These are phyloP conservation scores for Cryomyces antarcticus DNA, from an alignment of 495 filamentous ascomycete species.

Conservation along the genomic window DNA sequence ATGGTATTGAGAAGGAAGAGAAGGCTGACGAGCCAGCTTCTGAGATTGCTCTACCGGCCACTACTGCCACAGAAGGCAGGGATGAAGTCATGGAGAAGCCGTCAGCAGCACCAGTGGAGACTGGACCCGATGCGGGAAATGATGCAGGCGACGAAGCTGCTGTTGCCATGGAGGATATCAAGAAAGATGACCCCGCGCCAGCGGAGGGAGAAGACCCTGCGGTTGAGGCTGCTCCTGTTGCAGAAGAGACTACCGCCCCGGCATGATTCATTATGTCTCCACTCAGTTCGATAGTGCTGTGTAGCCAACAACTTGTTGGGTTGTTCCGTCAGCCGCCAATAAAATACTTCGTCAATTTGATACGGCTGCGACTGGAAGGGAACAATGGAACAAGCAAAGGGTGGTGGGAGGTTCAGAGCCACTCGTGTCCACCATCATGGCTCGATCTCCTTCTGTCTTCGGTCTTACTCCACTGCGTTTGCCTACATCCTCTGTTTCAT, in stretches of 20 bases:
- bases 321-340: too few species aligned
- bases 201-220: neutral
- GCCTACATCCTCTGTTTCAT: too few species aligned
- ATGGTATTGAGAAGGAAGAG: slow-evolving; percentile 2
- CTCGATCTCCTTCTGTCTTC: too few species aligned
- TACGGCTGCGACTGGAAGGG: too few species aligned
- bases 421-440: too few species aligned
- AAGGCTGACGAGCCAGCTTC: slow-evolving; percentile 4
- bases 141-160: neutral
- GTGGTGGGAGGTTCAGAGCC: too few species aligned
- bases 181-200: neutral
- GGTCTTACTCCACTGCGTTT: too few species aligned
- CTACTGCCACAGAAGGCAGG: neutral
- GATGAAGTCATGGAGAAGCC: neutral
- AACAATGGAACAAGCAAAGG: too few species aligned
- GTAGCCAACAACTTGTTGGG: too few species aligned
- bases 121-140: neutral
- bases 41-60: neutral
- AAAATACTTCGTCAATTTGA: too few species aligned
- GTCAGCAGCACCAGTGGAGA: slow-evolving; percentile 1
- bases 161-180: neutral
- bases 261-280: too few species aligned
- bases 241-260: neutral
- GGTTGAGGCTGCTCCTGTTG: neutral
- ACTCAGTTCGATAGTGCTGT: too few species aligned